phyloP scores from a whole-genome alignment of 2,329 filamentous ascomycete genomes.

The Chrysoporthe deuterocubensis region DNA sequence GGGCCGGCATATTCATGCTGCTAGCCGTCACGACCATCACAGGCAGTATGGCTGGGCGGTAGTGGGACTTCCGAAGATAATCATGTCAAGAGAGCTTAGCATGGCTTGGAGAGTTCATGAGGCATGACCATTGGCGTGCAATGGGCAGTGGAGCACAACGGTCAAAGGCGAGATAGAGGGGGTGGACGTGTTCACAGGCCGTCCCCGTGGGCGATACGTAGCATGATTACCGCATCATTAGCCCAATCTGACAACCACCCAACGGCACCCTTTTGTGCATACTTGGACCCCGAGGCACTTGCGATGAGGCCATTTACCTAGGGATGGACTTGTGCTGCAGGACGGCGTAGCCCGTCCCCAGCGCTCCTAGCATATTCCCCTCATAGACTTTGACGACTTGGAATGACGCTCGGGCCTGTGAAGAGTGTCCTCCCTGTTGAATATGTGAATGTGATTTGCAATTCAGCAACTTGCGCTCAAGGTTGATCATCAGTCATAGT shows the following conservation, averaged over 20 bases:
- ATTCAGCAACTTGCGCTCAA: too few species aligned
- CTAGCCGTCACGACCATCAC: background rate
- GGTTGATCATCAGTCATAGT: background rate
- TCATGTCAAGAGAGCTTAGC: background rate
- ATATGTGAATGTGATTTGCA: too few species aligned
- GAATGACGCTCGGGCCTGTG: too few species aligned
- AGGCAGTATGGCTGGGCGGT: background rate
- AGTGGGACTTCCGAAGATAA: background rate
- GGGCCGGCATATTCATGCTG: background rate
- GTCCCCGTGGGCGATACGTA: background rate
- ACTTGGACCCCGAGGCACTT: background rate
- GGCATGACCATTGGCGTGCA: slow-evolving; percentile 20
- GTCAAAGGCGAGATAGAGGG: background rate
- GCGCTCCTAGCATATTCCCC: background rate
- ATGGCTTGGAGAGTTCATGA: background rate
- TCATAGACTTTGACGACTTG: background rate
- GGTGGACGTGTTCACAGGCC: background rate
- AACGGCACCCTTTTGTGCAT: background rate
- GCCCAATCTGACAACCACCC: background rate
- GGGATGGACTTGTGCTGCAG: too few species aligned
- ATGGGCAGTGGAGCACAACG: background rate
- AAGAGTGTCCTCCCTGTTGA: too few species aligned
- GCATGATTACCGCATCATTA: background rate
- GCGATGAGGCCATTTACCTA: background rate
- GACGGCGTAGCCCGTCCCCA: background rate